A percentile compares a stretch with the other conserved stretches of the same genome.
Evolutionary conservation across 73 alveolate species (phyloP).

Genomic region (Stentor roeselii): DNA sequence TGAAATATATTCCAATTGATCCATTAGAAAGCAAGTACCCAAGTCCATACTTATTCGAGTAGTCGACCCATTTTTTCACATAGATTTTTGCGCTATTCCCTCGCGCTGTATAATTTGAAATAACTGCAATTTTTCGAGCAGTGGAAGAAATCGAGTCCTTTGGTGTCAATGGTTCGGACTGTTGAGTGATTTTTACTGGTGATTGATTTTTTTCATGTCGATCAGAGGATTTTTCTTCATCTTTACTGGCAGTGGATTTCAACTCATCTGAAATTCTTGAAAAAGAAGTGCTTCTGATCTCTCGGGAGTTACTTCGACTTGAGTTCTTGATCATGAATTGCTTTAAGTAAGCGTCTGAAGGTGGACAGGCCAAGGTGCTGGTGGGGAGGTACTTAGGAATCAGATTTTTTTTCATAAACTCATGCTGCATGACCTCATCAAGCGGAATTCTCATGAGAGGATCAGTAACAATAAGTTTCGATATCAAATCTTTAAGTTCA

Average conservation of each 20-base stretch:
- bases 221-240: neutral
- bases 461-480: conserved; percentile 57
- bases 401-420: neutral
- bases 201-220: no score
- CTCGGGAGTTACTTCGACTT: neutral
- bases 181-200: no score
- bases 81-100: neutral
- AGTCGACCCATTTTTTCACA: conserved; percentile 47
- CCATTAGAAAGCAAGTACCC: neutral
- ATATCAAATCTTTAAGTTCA: conserved; percentile 57
- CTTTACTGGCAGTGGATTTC: neutral
- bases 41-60: conserved; percentile 42
- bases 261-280: neutral
- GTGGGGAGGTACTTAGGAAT: neutral
- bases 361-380: neutral
- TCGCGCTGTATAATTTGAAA: neutral
- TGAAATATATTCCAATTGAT: neutral
- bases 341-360: neutral
- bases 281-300: neutral
- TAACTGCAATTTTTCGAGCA: neutral
- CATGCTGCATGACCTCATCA: neutral
- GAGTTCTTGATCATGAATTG: neutral
- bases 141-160: neutral
- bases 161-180: no score
- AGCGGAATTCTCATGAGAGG: conserved; percentile 32